Conservation (phyloP, 2,329 filamentous ascomycete species). For the Clonostachys byssicola region DNA sequence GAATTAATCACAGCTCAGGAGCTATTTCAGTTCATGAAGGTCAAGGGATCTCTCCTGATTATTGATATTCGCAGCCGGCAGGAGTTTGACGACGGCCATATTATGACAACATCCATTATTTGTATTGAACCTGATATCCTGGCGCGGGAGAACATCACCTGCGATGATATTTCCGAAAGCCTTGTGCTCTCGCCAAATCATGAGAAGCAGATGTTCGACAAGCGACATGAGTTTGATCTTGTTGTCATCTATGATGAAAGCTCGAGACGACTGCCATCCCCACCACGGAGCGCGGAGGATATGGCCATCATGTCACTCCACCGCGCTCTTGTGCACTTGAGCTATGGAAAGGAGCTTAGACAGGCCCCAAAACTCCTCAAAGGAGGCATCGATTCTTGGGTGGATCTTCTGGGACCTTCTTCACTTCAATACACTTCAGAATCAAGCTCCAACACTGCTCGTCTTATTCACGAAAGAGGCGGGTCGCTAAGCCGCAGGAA, state of each 20-base stretch:
- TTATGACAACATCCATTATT: conserved; percentile 77
- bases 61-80: conserved; percentile 82
- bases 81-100: conserved; percentile 84
- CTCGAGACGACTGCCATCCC: conserved; percentile 44
- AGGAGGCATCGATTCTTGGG: conserved; percentile 85
- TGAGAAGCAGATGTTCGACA: conserved; percentile 73
- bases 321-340: conserved; percentile 79
- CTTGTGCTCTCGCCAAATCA: conserved; percentile 66
- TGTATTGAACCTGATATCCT: conserved; percentile 82
- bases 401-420: conserved; percentile 70
- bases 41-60: conserved; percentile 61
- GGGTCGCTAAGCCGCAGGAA: conserved; percentile 12
- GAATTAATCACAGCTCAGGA: conserved; percentile 63
- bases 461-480: background rate
- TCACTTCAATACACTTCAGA: conserved; percentile 44
- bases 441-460: conserved; percentile 1
- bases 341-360: conserved; percentile 70
- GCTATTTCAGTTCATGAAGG: conserved; percentile 65
- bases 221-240: conserved; percentile 73
- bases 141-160: conserved; percentile 62
- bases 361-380: conserved; percentile 71
- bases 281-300: conserved; percentile 30
- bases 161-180: conserved; percentile 59
- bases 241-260: conserved; percentile 86
- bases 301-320: conserved; percentile 67